Base-by-base conservation (phyloP, 2,329 filamentous ascomycete genomes). In the Hymenoscyphus albidus region DNA sequence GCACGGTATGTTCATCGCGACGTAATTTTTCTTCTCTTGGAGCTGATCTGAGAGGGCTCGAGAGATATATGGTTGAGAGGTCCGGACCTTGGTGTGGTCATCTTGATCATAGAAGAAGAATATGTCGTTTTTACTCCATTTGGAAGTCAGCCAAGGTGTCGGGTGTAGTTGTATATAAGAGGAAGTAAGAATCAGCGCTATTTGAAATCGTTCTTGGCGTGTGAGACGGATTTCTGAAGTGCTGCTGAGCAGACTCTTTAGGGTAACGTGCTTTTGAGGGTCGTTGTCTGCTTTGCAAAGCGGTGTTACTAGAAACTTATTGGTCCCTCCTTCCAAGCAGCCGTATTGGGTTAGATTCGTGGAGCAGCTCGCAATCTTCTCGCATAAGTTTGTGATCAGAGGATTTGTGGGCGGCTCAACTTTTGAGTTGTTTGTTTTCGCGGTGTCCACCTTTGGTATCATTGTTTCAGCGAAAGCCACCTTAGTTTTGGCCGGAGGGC, bases 1-100 rank as follows among this genome's bases (percentile, higher is more conserved):
- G 16, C 38, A 42, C 1, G 60, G 40, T 7, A 18, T 57, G 13
- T 56, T 32, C 16, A 35, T 32, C 39, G 3, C 14, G 14, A n/a
- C 5, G 13, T 14, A 12, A 4, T 18, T 55, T 44, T 31, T 39
- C 27, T 31, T 31, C 12, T 58, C 27, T 10, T 60, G n/a, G 16
- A 56, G 44, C 1, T 42, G 6, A 32, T 56, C 59, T 1, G 64
- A 62, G 6, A 70, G 42, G 3, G 58, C 55, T 13, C 61, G 64
- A 1, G 66, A 68, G 31, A 70, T 65, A 58, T 67, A 70, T n/a
- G 66, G 66, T 42, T 67, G 63, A 18, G 67, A 64, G 40, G 54
- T 63, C 31, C 16, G 48, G 16, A 67, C 51, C 51, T 66, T 63
- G 14, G n/a, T 51, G 2, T 27, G 55, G 12, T 66, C 57, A 5